These are phyloP conservation scores for Torulaspora delbrueckii DNA, from an alignment of 805 yeast species.

Conservation along the genomic window DNA sequence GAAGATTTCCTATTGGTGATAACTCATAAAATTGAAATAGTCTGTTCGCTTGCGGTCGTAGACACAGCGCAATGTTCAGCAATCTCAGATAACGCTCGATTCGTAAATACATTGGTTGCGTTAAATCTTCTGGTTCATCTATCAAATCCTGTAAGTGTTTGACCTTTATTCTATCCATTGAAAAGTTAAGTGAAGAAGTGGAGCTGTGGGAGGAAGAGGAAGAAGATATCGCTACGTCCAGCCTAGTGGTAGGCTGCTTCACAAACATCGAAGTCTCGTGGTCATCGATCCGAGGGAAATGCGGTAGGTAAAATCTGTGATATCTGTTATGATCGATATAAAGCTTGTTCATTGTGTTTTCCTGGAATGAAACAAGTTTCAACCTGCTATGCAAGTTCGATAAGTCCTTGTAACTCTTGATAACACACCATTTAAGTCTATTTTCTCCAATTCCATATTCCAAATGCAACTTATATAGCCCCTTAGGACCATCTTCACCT, in stretches of 20 bases:
- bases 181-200: slow-evolving; percentile 18
- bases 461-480: slow-evolving; percentile 56
- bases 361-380: slow-evolving; percentile 48
- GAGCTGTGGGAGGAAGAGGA: slow-evolving; percentile 9
- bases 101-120: slow-evolving; percentile 30
- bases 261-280: slow-evolving; percentile 5
- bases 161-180: slow-evolving; percentile 22
- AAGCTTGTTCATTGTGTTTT: slow-evolving; percentile 32
- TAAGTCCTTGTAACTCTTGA: slow-evolving; percentile 67
- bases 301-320: slow-evolving; percentile 27
- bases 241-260: neutral
- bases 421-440: slow-evolving; percentile 73
- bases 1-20: slow-evolving; percentile 78
- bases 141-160: slow-evolving; percentile 31
- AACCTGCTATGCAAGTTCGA: slow-evolving; percentile 64
- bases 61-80: slow-evolving; percentile 52
- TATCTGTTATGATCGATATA: slow-evolving; percentile 27
- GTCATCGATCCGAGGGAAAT: slow-evolving; percentile 29
- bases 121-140: slow-evolving; percentile 25
- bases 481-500: slow-evolving; percentile 31
- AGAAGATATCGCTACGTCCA: neutral
- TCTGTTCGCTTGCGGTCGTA: slow-evolving; percentile 77
- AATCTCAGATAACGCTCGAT: slow-evolving; percentile 66
- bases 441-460: slow-evolving; percentile 88
- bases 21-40: slow-evolving; percentile 84